These are phyloP conservation scores for Starmerella floris DNA, from an alignment of 805 yeast species.

Conservation along the genomic window DNA sequence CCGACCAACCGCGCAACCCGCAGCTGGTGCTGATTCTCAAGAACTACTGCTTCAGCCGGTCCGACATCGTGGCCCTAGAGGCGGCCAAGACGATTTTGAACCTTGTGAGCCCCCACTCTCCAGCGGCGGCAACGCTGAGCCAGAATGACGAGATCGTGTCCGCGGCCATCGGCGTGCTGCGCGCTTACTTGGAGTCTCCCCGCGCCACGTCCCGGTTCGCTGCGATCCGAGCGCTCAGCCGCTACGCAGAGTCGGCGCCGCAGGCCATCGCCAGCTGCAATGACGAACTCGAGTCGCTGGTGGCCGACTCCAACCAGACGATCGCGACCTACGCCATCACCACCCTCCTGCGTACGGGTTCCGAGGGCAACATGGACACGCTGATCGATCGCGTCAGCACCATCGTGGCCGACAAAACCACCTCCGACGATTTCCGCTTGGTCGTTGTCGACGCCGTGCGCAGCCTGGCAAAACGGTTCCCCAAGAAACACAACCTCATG, in stretches of 20 bases:
- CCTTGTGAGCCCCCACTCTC: constrained; percentile 42
- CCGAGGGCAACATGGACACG: constrained; percentile 76
- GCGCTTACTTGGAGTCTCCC: constrained; percentile 69
- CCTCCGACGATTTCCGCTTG: constrained; percentile 88
- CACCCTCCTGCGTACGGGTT: constrained; percentile 87
- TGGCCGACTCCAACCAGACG: constrained; percentile 79
- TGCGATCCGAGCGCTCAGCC: constrained; percentile 80
- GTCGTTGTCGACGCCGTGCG: constrained; percentile 92
- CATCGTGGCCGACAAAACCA: constrained; percentile 42
- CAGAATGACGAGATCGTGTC: constrained; percentile 2
- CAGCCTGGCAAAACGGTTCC: constrained; percentile 83
- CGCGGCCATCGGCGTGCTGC: constrained; percentile 59
- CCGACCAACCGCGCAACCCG: constrained; percentile 57
- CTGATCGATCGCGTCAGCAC: constrained; percentile 75
- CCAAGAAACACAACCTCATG: constrained; percentile 73
- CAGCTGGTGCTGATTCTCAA: constrained; percentile 52
- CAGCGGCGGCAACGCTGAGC: constrained; percentile 24
- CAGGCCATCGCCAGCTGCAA: constrained; percentile 59
- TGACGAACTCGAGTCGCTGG: constrained; percentile 70
- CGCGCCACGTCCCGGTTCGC: constrained; percentile 83
- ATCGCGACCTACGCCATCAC: constrained; percentile 95
- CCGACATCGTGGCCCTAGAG: constrained; percentile 84
- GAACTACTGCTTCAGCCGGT: constrained; percentile 62
- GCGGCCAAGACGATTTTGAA: constrained; percentile 66
- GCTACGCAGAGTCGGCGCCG: constrained; percentile 69